Evolutionary conservation across 495 filamentous ascomycete genomes (phyloP).

Genomic region (Lophium mytilinum): DNA sequence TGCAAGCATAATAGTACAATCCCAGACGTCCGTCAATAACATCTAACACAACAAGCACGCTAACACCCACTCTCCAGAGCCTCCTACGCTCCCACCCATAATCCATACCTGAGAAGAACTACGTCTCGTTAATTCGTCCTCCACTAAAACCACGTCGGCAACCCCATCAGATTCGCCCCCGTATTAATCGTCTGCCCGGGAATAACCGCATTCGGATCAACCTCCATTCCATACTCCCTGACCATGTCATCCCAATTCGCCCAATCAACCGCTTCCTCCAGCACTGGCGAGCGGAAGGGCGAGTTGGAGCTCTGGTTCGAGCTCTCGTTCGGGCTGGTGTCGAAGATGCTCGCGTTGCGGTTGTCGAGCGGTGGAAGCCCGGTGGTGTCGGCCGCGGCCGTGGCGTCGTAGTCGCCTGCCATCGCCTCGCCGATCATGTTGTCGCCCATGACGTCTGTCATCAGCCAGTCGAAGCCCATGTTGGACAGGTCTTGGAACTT

Average conservation of each 20-base stretch:
- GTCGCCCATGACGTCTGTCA: neutral
- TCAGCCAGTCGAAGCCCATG: conserved; percentile 4
- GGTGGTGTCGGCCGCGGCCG: neutral
- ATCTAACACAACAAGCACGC: no score
- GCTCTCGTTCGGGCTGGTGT: neutral
- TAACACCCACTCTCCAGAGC: no score
- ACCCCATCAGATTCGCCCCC: neutral
- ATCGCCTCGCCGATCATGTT: neutral
- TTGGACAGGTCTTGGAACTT: conserved; percentile 3
- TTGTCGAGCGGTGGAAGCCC: neutral
- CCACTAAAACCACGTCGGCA: neutral
- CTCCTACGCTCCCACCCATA: no score
- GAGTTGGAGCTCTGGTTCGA: conserved; percentile 5
- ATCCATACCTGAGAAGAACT: no score
- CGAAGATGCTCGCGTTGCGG: neutral
- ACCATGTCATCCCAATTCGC: conserved; percentile 23
- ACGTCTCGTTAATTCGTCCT: no score
- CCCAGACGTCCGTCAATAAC: no score
- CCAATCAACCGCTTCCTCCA: conserved; percentile 17
- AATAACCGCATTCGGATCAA: neutral
- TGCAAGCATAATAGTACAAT: no score
- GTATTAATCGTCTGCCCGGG: neutral
- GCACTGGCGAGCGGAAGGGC: conserved; percentile 1
- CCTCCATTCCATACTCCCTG: conserved; percentile 21
- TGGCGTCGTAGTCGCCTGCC: neutral